Evolutionary conservation across 768 basidiomycete species (phyloP), one percentile per base, ranked within the genome.

Genomic region (Agaricus subrufescens): DNA sequence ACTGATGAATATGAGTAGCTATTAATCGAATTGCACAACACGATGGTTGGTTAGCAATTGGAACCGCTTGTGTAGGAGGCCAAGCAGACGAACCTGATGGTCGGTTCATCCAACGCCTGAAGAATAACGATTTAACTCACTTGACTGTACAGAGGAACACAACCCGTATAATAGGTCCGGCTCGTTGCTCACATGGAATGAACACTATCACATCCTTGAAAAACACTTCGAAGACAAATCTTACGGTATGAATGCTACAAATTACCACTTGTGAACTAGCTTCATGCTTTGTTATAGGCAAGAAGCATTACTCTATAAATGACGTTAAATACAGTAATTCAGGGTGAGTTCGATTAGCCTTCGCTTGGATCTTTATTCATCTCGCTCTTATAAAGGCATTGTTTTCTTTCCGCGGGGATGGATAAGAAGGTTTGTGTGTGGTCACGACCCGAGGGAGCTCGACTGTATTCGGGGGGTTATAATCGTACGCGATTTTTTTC

Each of bases 311-410:
- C 57, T 71, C 79, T 0, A 75, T 87, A 0, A 75, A 78, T 48
- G 82, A 85, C 56, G 71, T 84, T 39, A 77, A 77, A 23, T 81
- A 84, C 55, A 76, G 82, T 62, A 81, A 83, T 1, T 61, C 55
- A 56, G 71, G 75, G 82, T 80, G 63, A 56, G 70, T 14, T 46
- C 26, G 8, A 14, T 34, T 39, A 2, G 26, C 3, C 25, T 1
- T 8, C 31, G 19, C 40, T 2, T 10, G 12, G n/a, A 40, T 27
- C 53, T n/a, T 9, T 15, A 29, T n/a, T 9, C 46, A 54, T 19
- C 10, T 52, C n/a, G 44, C 30, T 38, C 15, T 9, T 31, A 19
- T 7, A 31, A 55, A 46, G 44, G 40, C 37, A 30, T 29, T 44
- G 48, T 19, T 39, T 56, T 40, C n/a, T 58, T 54, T 64, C 23